Evolutionary conservation across 1,284 basidiomycete genomes (phyloP), one percentile per base, ranked within the genome.

Genomic region (Takashimella tepidaria): DNA sequence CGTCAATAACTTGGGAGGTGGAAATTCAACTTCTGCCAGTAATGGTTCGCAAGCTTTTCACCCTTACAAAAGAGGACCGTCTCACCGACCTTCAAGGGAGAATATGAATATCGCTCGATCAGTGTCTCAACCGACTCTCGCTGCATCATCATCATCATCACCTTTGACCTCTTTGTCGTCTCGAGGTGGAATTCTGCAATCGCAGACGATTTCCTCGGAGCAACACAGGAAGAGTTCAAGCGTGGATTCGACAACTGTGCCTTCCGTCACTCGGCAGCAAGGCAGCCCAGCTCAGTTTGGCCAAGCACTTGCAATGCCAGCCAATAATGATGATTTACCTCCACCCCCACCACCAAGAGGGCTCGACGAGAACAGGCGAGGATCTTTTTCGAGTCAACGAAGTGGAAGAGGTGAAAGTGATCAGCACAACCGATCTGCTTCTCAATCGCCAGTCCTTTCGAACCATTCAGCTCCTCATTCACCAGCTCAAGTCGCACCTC

Each of bases 1-100:
- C 57, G 2, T 54, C 50, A 16, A n/a, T 31, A n/a, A n/a, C n/a
- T n/a, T n/a, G n/a, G n/a, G n/a, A n/a, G n/a, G n/a, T n/a, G n/a
- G n/a, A n/a, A n/a, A n/a, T n/a, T n/a, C n/a, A n/a, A n/a, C n/a
- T n/a, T n/a, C n/a, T n/a, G n/a, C n/a, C n/a, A n/a, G n/a, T n/a
- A n/a, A n/a, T n/a, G n/a, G n/a, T n/a, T n/a, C n/a, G n/a, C 47
- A 56, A 27, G 43, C 58, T 5, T 65, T 61, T 51, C 64, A 66
- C 49, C 63, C 66, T 3, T 63, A 64, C 52, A 62, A 66, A 50
- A 62, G 68, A 6, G 60, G 57, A 22, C 55, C 60, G 19, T 46
- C 57, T 5, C 47, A 53, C 50, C 49, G 56, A 8, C 49, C 61
- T 25, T 54, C 54, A 24, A 43, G 55, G 11, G 56, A 63, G 21